These are phyloP conservation scores for Lecanicillium sp. DNA, from an alignment of 2,329 filamentous ascomycete genomes.

Conservation along the genomic window DNA sequence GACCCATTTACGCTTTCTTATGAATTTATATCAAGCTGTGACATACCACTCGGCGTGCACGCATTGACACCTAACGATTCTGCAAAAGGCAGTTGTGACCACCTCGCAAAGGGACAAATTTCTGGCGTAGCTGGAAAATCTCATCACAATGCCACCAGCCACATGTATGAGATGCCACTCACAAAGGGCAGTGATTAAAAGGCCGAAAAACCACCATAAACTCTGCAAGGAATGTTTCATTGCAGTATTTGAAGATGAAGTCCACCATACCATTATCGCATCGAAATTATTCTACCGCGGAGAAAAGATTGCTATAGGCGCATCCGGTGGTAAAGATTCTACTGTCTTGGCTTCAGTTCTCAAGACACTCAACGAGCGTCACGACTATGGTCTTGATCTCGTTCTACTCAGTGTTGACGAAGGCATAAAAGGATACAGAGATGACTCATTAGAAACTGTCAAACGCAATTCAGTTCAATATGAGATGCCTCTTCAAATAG, in stretches of 20 bases:
- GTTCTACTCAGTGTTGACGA: conserved; percentile 90
- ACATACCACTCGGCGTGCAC: too few species aligned
- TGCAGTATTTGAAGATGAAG: conserved; percentile 78
- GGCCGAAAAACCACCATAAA: conserved; percentile 91
- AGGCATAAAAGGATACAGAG: conserved; percentile 92
- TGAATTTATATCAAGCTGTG: too few species aligned
- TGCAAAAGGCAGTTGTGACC: too few species aligned
- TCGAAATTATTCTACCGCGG: conserved; percentile 75
- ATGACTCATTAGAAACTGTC: conserved; percentile 92
- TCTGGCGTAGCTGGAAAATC: too few species aligned
- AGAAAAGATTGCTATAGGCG: conserved; percentile 87
- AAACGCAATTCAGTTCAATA: conserved; percentile 90
- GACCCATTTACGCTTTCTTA: too few species aligned
- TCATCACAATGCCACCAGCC: conserved; percentile 60
- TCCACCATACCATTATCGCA: conserved; percentile 83
- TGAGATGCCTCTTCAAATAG: conserved; percentile 81
- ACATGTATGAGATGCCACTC: conserved; percentile 69
- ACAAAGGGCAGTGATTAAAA: conserved; percentile 77
- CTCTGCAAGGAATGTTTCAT: conserved; percentile 89
- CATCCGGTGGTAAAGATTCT: conserved; percentile 94
- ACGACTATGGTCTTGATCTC: conserved; percentile 78
- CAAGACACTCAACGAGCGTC: conserved; percentile 86
- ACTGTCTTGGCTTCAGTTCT: conserved; percentile 92
- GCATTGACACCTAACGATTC: too few species aligned
- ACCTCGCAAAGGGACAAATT: too few species aligned